A percentile compares a stretch with the other conserved stretches of the same genome.
These are phyloP conservation scores for Collybia sordida DNA, from an alignment of 768 basidiomycete species.

Conservation along the genomic window DNA sequence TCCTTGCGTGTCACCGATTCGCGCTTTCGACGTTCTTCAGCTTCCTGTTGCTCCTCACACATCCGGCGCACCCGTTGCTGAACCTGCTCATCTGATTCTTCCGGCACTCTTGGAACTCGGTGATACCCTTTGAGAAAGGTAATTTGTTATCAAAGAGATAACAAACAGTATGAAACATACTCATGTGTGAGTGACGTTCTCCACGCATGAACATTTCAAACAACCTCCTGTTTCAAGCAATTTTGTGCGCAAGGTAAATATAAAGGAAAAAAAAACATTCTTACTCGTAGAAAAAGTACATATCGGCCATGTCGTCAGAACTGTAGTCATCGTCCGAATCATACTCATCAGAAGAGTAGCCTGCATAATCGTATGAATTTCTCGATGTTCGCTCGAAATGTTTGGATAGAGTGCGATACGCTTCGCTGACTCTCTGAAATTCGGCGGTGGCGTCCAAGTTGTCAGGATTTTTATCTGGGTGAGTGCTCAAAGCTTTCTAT, in stretches of 20 bases:
- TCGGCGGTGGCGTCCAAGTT: slow-evolving; percentile 64
- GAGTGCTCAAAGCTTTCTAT: slow-evolving; percentile 64
- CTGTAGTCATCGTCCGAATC: slow-evolving; percentile 36
- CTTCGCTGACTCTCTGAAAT: slow-evolving; percentile 70
- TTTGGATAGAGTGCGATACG: slow-evolving; percentile 60
- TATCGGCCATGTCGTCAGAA: slow-evolving; percentile 20
- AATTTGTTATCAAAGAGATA: slow-evolving; percentile 2
- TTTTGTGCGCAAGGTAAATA: slow-evolving; percentile 10
- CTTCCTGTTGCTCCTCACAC: slow-evolving; percentile 55
- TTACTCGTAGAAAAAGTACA: slow-evolving; percentile 15
- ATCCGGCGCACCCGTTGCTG: slow-evolving; percentile 46
- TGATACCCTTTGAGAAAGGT: slow-evolving; percentile 8
- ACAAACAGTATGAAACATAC: background rate
- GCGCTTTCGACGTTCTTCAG: slow-evolving; percentile 49
- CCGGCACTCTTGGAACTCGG: slow-evolving; percentile 20
- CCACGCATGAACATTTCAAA: slow-evolving; percentile 46
- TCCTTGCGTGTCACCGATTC: slow-evolving; percentile 52
- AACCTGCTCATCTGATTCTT: slow-evolving; percentile 54
- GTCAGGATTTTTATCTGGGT: slow-evolving; percentile 76
- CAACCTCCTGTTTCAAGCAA: slow-evolving; percentile 19
- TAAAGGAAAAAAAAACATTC: background rate
- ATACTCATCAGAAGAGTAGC: slow-evolving; percentile 30
- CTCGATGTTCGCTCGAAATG: slow-evolving; percentile 43
- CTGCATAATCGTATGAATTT: background rate
- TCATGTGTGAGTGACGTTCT: slow-evolving; percentile 13